Base-by-base conservation (phyloP, 768 basidiomycete species). In the Leccinum boreale region DNA sequence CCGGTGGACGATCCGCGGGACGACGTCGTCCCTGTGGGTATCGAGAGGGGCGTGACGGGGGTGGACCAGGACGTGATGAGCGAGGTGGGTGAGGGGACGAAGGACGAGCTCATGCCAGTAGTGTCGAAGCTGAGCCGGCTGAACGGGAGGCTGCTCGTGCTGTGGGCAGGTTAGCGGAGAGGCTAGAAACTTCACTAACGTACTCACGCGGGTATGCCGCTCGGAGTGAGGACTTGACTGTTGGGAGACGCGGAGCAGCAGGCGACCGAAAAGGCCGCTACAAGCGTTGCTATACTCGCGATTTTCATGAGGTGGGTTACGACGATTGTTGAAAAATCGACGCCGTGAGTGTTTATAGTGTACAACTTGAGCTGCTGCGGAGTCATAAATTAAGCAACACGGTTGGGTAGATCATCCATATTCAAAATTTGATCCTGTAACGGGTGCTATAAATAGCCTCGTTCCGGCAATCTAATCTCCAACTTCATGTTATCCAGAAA, bases 31-130 rank as follows among this genome's bases (percentile, higher is more conserved):
- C 17, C 5, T n/a, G 23, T 14, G 2, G 49, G 10, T 28, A 49
- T 8, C 26, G 57, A 48, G 15, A n/a, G 50, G 5, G 71, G 62
- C 17, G 14, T 46, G 44, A 69, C 1, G 6, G 53, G 53, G 28
- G 56, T 65, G 19, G 70, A 69, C 21, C 67, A 60, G 24, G 71
- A 67, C 33, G 71, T 69, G 46, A 68, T 60, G 57, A 70, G 58
- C 1, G 67, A 70, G 35, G 70, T 68, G 39, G 63, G 55, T 7
- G 57, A 62, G 10, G 69, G 61, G 36, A 67, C 21, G 26, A 58
- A 0, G 31, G 70, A 71, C 4, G 62, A 31, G 0, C 44, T 9
- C 5, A 5, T 12, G 5, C 53, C 71, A 5, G 65, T 67, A 19
- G 69, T 69, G 51, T 70, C 63, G 11, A 70, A 65, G 5, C 65